phyloP scores from a whole-genome alignment of 345 rosid genomes.

The Ceriops tagal region DNA sequence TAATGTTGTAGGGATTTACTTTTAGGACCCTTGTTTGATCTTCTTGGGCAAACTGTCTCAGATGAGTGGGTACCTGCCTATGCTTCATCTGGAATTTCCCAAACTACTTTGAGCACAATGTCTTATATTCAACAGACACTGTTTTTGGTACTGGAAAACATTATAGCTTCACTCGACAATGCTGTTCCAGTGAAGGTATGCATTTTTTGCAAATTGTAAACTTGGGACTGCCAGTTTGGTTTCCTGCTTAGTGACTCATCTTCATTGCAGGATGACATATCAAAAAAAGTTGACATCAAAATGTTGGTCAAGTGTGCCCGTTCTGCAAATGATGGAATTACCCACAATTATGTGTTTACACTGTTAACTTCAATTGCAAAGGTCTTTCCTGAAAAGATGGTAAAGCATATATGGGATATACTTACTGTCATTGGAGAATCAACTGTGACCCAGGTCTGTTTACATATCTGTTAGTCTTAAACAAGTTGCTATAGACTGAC shows the following conservation, averaged over 20 bases:
- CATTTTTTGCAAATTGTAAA: too few species aligned
- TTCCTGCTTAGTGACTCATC: slow-evolving; percentile 10
- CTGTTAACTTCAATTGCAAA: slow-evolving; percentile 59
- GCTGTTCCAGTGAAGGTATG: slow-evolving; percentile 46
- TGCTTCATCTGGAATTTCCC: slow-evolving; percentile 41
- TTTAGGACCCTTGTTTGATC: slow-evolving; percentile 67
- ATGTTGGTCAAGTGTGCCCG: slow-evolving; percentile 68
- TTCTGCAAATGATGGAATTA: slow-evolving; percentile 50
- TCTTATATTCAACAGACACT: slow-evolving; percentile 55
- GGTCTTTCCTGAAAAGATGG: slow-evolving; percentile 54
- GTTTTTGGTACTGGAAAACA: slow-evolving; percentile 65
- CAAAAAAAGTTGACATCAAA: slow-evolving; percentile 43
- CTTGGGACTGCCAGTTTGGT: background rate
- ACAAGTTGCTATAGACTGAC: background rate
- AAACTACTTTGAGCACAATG: slow-evolving; percentile 32
- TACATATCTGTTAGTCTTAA: slow-evolving; percentile 12
- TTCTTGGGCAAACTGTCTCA: slow-evolving; percentile 52
- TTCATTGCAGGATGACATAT: slow-evolving; percentile 51
- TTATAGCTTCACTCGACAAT: slow-evolving; percentile 39
- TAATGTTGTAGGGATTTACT: slow-evolving; percentile 54
- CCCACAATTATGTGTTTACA: slow-evolving; percentile 60
- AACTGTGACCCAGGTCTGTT: slow-evolving; percentile 72
- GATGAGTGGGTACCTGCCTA: slow-evolving; percentile 44
- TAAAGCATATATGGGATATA: slow-evolving; percentile 60
- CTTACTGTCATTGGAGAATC: slow-evolving; percentile 75